A percentile compares a stretch with the other conserved stretches of the same genome.
phyloP scores from a whole-genome alignment of 495 filamentous ascomycete genomes.

The Penicillium ochrochloron region DNA sequence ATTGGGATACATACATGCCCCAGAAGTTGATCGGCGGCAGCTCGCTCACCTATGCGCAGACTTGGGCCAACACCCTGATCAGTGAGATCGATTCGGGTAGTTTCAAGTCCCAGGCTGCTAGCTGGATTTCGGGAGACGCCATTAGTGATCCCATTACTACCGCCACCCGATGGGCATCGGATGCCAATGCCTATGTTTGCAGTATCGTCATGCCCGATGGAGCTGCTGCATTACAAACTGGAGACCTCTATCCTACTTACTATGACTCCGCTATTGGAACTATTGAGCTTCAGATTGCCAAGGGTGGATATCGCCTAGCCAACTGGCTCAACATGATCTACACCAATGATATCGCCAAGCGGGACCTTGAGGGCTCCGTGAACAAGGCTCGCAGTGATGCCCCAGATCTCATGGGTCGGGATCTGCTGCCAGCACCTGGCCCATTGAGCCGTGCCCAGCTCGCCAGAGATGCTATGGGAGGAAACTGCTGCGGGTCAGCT shows the following conservation, averaged over 20 bases:
- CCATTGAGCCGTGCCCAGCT: slow-evolving; percentile 26
- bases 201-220: slow-evolving; percentile 50
- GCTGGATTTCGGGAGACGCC: slow-evolving; percentile 55
- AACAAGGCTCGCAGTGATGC: slow-evolving; percentile 9
- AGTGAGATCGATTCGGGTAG: slow-evolving; percentile 50
- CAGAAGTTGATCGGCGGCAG: slow-evolving; percentile 53
- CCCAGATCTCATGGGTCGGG: slow-evolving; percentile 14
- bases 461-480: slow-evolving; percentile 33
- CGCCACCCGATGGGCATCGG: slow-evolving; percentile 58
- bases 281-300: slow-evolving; percentile 75
- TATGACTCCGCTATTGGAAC: slow-evolving; percentile 62
- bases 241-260: slow-evolving; percentile 47
- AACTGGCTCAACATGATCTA: slow-evolving; percentile 37
- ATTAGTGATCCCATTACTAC: slow-evolving; percentile 39
- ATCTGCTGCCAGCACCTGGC: slow-evolving; percentile 20
- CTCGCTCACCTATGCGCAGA: slow-evolving; percentile 36
- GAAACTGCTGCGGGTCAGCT: slow-evolving; percentile 25
- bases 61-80: slow-evolving; percentile 41
- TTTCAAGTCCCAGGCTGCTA: slow-evolving; percentile 47
- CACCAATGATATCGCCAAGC: slow-evolving; percentile 22
- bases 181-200: slow-evolving; percentile 63
- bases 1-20: slow-evolving; percentile 70
- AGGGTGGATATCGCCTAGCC: slow-evolving; percentile 70
- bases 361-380: slow-evolving; percentile 13
- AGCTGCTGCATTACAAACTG: slow-evolving; percentile 27